Conservation (phyloP, 2,329 filamentous ascomycete genomes). For the Bipolaris victoriae region DNA sequence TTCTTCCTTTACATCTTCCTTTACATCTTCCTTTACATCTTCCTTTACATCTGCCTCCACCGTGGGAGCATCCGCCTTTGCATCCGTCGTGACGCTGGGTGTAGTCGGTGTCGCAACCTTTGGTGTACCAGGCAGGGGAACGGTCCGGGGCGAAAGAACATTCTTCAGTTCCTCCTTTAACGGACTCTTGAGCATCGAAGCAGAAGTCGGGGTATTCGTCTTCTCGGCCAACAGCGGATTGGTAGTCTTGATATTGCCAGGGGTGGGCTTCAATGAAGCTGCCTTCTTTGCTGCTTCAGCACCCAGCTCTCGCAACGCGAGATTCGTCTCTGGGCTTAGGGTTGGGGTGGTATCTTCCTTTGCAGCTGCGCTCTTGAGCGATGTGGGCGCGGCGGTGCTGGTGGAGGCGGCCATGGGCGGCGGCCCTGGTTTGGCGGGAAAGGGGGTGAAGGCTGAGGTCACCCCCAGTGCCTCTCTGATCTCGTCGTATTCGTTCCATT, state of each 20-base stretch:
- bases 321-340: constrained; percentile 38
- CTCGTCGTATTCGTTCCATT: constrained; percentile 99
- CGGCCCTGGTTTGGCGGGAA: constrained; percentile 36
- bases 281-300: constrained; percentile 47
- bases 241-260: constrained; percentile 43
- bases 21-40: background rate
- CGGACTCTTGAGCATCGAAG: constrained; percentile 31
- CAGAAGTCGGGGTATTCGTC: constrained; percentile 32
- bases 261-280: constrained; percentile 43
- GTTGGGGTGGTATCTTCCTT: constrained; percentile 36
- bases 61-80: background rate
- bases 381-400: constrained; percentile 11
- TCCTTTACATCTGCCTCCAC: background rate
- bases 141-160: constrained; percentile 33
- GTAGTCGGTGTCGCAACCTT: constrained; percentile 15
- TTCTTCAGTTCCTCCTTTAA: constrained; percentile 19
- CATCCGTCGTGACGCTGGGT: constrained; percentile 4
- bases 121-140: constrained; percentile 38
- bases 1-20: background rate
- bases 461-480: constrained; percentile 80
- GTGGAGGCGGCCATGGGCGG: constrained; percentile 10
- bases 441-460: constrained; percentile 39
- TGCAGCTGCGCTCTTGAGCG: constrained; percentile 15
- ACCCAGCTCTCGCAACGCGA: constrained; percentile 46
- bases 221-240: constrained; percentile 46